Conservation (phyloP, 23 red algal species). For the Gracilaria domingensis region DNA sequence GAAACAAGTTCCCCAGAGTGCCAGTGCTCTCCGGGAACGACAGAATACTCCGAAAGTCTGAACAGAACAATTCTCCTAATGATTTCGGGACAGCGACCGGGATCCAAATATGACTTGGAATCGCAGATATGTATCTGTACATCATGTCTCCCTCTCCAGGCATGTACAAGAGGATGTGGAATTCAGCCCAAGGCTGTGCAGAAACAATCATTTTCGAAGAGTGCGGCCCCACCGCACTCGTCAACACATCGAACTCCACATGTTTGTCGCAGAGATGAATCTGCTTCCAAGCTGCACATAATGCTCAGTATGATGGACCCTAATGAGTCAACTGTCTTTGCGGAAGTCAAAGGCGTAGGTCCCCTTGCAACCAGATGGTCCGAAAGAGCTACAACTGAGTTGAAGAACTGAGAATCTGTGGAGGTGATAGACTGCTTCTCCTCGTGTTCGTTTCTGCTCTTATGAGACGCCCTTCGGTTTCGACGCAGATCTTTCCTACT, state of each 20-base stretch:
- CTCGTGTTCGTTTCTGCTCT: constrained; percentile 11
- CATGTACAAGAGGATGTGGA: neutral
- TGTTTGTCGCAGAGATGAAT: constrained; percentile 26
- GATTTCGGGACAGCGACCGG: neutral
- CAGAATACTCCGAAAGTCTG: constrained; percentile 9
- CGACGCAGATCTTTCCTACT: constrained; percentile 2
- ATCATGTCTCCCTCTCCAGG: constrained; percentile 43
- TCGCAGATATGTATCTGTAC: constrained; percentile 17
- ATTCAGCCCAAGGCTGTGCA: neutral
- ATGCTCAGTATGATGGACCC: constrained; percentile 46
- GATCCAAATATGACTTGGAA: neutral
- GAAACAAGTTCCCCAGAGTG: neutral
- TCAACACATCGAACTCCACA: constrained; percentile 52
- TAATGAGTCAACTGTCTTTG: constrained; percentile 30
- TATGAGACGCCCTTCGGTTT: constrained; percentile 15
- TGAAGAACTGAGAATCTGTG: constrained; percentile 15
- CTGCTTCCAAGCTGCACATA: constrained; percentile 48
- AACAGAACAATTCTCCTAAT: constrained; percentile 15
- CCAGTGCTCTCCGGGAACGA: neutral
- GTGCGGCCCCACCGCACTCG: constrained; percentile 50
- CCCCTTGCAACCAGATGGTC: constrained; percentile 46
- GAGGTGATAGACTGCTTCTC: constrained; percentile 45
- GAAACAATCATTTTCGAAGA: constrained; percentile 24
- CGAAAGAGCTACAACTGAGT: constrained; percentile 1
- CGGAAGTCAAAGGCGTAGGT: neutral